Percentiles rank a stretch among this genome's conserved stretches.
Evolutionary conservation across 805 yeast species (phyloP).

Genomic region (Wickerhamomyces canadensis): DNA sequence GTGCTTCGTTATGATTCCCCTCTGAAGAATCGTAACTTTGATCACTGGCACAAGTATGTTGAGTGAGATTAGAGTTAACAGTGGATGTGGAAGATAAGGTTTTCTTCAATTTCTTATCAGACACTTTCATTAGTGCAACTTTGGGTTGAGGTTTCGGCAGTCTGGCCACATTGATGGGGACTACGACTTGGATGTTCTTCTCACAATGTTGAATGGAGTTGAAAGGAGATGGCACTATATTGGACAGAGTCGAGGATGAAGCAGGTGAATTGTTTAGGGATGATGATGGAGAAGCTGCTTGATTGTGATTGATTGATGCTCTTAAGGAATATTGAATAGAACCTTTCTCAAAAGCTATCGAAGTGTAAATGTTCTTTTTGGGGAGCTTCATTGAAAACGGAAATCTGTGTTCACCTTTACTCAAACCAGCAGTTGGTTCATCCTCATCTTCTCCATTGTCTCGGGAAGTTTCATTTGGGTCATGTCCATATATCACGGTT

Average conservation of each 20-base stretch:
- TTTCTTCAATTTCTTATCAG: conserved; percentile 34
- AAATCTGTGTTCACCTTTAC: conserved; percentile 81
- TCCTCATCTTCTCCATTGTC: conserved; percentile 4
- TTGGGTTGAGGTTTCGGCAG: conserved; percentile 67
- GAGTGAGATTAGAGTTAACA: conserved; percentile 26
- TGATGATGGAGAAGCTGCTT: conserved; percentile 8
- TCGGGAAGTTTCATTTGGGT: conserved; percentile 14
- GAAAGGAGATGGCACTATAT: conserved; percentile 13
- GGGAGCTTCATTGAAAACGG: conserved; percentile 86
- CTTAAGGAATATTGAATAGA: conserved; percentile 61
- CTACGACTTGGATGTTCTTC: conserved; percentile 51
- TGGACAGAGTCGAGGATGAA: conserved; percentile 11
- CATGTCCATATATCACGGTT: conserved; percentile 50
- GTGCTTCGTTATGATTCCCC: conserved; percentile 2
- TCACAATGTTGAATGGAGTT: conserved; percentile 43
- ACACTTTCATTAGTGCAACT: conserved; percentile 54
- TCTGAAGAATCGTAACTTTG: conserved; percentile 17
- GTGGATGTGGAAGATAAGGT: conserved; percentile 38
- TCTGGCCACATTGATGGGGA: conserved; percentile 68
- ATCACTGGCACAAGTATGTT: conserved; percentile 14
- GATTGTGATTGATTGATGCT: conserved; percentile 31
- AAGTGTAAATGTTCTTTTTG: conserved; percentile 60
- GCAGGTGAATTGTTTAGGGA: conserved; percentile 18
- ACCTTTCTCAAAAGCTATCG: conserved; percentile 83
- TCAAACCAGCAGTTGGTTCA: conserved; percentile 39